phyloP scores from a whole-genome alignment of 768 basidiomycete genomes.

The Lanmaoa rubissima region DNA sequence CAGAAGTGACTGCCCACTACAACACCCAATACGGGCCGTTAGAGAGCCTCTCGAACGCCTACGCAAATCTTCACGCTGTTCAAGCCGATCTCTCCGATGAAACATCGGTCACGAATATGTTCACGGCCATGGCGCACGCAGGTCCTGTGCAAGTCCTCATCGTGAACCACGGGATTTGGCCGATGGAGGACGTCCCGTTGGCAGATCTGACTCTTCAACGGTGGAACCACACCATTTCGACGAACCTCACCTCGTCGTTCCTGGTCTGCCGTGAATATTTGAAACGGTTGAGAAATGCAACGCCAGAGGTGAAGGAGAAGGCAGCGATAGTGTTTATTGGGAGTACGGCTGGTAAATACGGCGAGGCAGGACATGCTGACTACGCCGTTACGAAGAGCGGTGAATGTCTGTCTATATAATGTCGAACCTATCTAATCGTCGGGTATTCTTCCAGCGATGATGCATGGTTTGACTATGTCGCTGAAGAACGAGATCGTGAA shows the following conservation, averaged over 20 bases:
- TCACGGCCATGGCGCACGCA: slow-evolving; percentile 38
- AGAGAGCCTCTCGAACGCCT: slow-evolving; percentile 38
- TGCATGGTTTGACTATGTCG: slow-evolving; percentile 66
- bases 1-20: slow-evolving; percentile 71
- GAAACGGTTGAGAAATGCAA: slow-evolving; percentile 38
- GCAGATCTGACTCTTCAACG: slow-evolving; percentile 57
- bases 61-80: slow-evolving; percentile 34
- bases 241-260: slow-evolving; percentile 68
- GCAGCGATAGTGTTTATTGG: slow-evolving; percentile 66
- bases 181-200: slow-evolving; percentile 45
- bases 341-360: slow-evolving; percentile 70
- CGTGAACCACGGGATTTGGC: slow-evolving; percentile 62
- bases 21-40: slow-evolving; percentile 49
- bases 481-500: slow-evolving; percentile 82
- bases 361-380: slow-evolving; percentile 66
- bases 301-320: slow-evolving; percentile 46
- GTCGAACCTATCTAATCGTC: neutral
- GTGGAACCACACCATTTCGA: slow-evolving; percentile 60
- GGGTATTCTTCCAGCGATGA: slow-evolving; percentile 47
- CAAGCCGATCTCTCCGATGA: slow-evolving; percentile 65
- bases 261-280: slow-evolving; percentile 65
- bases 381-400: slow-evolving; percentile 70
- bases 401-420: slow-evolving; percentile 20
- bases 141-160: slow-evolving; percentile 56
- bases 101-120: slow-evolving; percentile 48